A percentile compares a stretch with the other conserved stretches of the same genome.
Evolutionary conservation across 2,329 filamentous ascomycete species (phyloP).

Genomic region (Fusarium sp.): DNA sequence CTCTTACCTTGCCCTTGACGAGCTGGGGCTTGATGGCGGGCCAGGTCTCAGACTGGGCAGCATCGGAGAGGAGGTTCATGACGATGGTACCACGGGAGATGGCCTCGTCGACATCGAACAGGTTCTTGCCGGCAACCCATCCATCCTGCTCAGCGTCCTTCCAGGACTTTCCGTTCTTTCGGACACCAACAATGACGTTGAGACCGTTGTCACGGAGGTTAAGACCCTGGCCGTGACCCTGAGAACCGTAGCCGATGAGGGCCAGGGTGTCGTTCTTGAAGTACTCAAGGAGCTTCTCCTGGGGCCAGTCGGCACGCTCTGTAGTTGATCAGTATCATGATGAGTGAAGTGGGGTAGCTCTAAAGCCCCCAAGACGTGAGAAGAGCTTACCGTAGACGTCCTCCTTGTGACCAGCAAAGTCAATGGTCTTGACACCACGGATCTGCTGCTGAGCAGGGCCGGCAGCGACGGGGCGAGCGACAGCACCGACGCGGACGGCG

Average conservation of each 20-base stretch:
- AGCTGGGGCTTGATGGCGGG: slow-evolving; percentile 97
- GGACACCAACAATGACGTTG: slow-evolving; percentile 98
- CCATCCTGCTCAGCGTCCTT: slow-evolving; percentile 97
- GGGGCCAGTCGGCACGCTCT: slow-evolving; percentile 99
- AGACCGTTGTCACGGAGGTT: slow-evolving; percentile 99
- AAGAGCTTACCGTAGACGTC: slow-evolving; percentile 82
- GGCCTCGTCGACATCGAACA: slow-evolving; percentile 98
- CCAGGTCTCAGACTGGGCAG: slow-evolving; percentile 99
- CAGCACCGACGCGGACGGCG: slow-evolving; percentile 65
- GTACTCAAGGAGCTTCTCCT: slow-evolving; percentile 98
- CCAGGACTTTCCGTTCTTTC: slow-evolving; percentile 98
- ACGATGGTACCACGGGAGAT: slow-evolving; percentile 93
- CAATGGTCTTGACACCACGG: slow-evolving; percentile 97
- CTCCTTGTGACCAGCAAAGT: slow-evolving; percentile 97
- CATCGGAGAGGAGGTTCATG: slow-evolving; percentile 99
- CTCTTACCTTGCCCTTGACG: slow-evolving; percentile 93
- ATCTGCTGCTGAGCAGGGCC: slow-evolving; percentile 74
- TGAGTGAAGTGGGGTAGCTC: not conserved
- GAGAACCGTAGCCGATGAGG: slow-evolving; percentile 97
- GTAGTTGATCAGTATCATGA: slow-evolving; percentile 42
- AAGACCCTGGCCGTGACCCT: slow-evolving; percentile 98
- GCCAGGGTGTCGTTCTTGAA: slow-evolving; percentile 99
- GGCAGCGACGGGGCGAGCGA: slow-evolving; percentile 63
- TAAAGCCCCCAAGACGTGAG: not conserved
- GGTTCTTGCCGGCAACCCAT: slow-evolving; percentile 98